Evolutionary conservation across 2,329 filamentous ascomycete genomes (phyloP), one percentile per base, ranked within the genome.

Genomic region (Neurospora sp.): DNA sequence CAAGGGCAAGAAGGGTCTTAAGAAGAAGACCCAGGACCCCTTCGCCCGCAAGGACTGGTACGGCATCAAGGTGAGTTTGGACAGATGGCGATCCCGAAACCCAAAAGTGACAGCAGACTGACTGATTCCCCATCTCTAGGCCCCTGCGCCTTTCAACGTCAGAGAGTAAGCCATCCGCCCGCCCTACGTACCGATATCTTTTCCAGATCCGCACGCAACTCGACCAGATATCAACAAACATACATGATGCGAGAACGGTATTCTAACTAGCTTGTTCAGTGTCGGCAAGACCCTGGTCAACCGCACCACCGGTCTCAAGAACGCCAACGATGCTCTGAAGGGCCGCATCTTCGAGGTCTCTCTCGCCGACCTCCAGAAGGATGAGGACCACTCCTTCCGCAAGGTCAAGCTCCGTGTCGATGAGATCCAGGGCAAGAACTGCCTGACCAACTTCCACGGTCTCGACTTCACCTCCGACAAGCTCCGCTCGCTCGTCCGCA

Each of bases 401-500:
- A 99, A 99, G 90, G 89, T 99, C 83, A 97, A 97, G 89, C 93
- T 99, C 82, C 91, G 96, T 77, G 93, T 98, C 79, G 96, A 99
- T 81, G 96, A 99, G 87, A 90, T 99, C 75, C 96, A 99, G 87
- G 96, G 96, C 88, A 97, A 97, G 91, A 98, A 97, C 91, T 98
- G 96, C 88, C 87, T 99, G 84, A 98, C 96, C 89, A 97, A 97
- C 91, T 99, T 99, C 92, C 94, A 99, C 90, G 96, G 96, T 79
- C 90, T 99, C 83, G 96, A 99, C 87, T 98, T 99, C 91, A 99
- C 96, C 82, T 97, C 96, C 79, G 96, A 99, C 90, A 99, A 99
- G 90, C 91, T 99, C 79, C 93, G 96, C 82, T 98, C 96, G 75
- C 91, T 99, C 77, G 96, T 99, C 79, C 94, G 96, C 87, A 99